A percentile compares a stretch with the other conserved stretches of the same genome.
These are phyloP conservation scores for Colletotrichum orbiculare DNA, from an alignment of 2,329 filamentous ascomycete genomes.

Conservation along the genomic window DNA sequence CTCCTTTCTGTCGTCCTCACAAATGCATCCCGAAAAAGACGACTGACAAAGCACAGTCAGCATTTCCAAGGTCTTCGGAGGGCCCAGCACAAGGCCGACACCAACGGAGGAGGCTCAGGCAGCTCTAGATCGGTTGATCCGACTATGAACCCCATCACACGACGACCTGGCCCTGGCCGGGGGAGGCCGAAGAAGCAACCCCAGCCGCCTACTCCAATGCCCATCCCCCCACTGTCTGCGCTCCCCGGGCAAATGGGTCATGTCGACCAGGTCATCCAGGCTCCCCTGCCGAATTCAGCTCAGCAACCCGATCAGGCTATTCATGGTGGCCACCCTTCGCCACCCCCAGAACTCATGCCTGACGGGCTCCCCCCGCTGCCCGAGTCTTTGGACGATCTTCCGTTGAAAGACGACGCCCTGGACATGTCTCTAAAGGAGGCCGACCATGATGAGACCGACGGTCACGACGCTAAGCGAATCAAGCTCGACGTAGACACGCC, in stretches of 20 bases:
- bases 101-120: slow-evolving; percentile 48
- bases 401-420: slow-evolving; percentile 31
- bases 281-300: slow-evolving; percentile 7
- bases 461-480: slow-evolving; percentile 31
- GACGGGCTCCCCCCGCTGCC: slow-evolving; percentile 21
- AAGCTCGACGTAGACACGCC: slow-evolving; percentile 47
- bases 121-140: slow-evolving; percentile 58
- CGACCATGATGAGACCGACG: slow-evolving; percentile 41
- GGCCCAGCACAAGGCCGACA: slow-evolving; percentile 64
- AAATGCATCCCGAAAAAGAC: neutral
- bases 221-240: slow-evolving; percentile 24
- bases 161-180: slow-evolving; percentile 67
- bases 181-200: slow-evolving; percentile 63
- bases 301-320: slow-evolving; percentile 18
- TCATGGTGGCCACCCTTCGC: neutral
- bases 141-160: slow-evolving; percentile 68
- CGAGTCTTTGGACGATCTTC: slow-evolving; percentile 24
- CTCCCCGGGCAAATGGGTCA: no score
- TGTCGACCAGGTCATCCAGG: slow-evolving; percentile 4
- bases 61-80: slow-evolving; percentile 70
- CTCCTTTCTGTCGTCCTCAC: neutral
- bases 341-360: slow-evolving; percentile 6
- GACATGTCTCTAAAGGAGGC: slow-evolving; percentile 44
- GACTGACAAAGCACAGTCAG: slow-evolving; percentile 57
- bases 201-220: slow-evolving; percentile 36